Base-by-base conservation (phyloP, 176 grass and related monocot species). In the Oryza brachyantha region DNA sequence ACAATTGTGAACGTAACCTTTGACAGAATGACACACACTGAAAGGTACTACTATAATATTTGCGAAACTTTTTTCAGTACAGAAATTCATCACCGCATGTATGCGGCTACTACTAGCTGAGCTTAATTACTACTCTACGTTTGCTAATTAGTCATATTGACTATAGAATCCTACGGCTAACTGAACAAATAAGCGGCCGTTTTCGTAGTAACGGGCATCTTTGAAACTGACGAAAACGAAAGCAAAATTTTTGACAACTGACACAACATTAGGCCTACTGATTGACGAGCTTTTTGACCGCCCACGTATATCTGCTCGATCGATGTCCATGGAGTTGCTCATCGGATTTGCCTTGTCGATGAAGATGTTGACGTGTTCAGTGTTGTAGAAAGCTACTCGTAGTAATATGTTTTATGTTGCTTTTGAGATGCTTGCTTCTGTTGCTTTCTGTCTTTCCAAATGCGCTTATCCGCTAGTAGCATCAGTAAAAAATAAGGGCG, bases 201-300 rank as follows among this genome's bases (percentile, higher is more conserved):
- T 74, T 72, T 87, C 66, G 45, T 34, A n/a, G 21, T 13, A 50
- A 25, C 37, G 48, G 74, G 70, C 22, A 85, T 89, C 82, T 71
- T 89, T 77, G 82, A 89, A 89, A 63, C 58, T 7, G 36, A 13
- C 10, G 40, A 81, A 85, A 85, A 82, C 66, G n/a, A n/a, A n/a
- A n/a, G n/a, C n/a, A n/a, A 58, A 84, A 72, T 16, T 74, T 89
- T 57, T 55, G 52, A 24, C 8, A 57, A 57, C 1, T 66, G 82
- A 81, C 77, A 59, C 87, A 38, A 61, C 72, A 72, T 13, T 70
- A 76, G 40, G 21, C 68, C 73, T 17, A 21, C 9, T 68, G 81
- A 80, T 45, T n/a, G 86, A 58, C n/a, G 48, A 61, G 8, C 43
- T 46, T 84, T 79, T 80, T 84, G 76, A 88, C 70, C 43, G 29